These are phyloP conservation scores for Lipomyces orientalis DNA, from an alignment of 805 yeast genomes.

Conservation along the genomic window DNA sequence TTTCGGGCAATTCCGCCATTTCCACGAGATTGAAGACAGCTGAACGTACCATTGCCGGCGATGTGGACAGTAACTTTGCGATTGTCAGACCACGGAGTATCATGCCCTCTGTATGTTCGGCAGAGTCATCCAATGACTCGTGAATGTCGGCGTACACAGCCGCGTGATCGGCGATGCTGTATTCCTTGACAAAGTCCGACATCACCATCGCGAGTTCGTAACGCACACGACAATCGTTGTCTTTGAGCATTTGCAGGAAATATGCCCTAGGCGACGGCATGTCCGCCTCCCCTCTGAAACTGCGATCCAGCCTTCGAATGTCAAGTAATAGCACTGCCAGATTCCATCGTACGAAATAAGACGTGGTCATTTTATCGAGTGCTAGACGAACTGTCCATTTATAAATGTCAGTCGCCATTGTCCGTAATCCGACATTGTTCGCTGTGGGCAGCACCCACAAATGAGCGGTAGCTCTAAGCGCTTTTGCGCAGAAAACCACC, in stretches of 20 bases:
- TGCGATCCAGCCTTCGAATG: neutral
- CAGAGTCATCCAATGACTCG: neutral
- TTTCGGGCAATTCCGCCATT: neutral
- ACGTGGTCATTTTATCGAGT: conserved; percentile 3
- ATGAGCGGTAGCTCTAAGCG: neutral
- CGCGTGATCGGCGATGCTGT: neutral
- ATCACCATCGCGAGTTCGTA: neutral
- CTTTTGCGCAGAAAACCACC: conserved; percentile 8
- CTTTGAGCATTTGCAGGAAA: conserved; percentile 11
- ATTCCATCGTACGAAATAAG: conserved; percentile 5
- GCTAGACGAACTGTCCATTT: conserved; percentile 6
- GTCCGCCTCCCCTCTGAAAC: neutral
- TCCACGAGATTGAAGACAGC: conserved; percentile 21
- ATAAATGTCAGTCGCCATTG: conserved; percentile 5
- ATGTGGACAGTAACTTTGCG: neutral
- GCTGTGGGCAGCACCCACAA: conserved; percentile 12
- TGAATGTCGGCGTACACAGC: conserved; percentile 16
- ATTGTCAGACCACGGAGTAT: conserved; percentile 19
- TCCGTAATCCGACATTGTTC: neutral
- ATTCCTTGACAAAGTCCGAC: conserved; percentile 5
- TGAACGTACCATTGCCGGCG: conserved; percentile 3
- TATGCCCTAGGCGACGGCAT: conserved; percentile 12
- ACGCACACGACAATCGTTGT: conserved; percentile 14
- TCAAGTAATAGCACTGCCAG: conserved; percentile 12
- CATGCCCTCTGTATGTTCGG: conserved; percentile 8